These are phyloP conservation scores for Chlorella vulgaris DNA, from an alignment of 139 green algal species.

Conservation along the genomic window DNA sequence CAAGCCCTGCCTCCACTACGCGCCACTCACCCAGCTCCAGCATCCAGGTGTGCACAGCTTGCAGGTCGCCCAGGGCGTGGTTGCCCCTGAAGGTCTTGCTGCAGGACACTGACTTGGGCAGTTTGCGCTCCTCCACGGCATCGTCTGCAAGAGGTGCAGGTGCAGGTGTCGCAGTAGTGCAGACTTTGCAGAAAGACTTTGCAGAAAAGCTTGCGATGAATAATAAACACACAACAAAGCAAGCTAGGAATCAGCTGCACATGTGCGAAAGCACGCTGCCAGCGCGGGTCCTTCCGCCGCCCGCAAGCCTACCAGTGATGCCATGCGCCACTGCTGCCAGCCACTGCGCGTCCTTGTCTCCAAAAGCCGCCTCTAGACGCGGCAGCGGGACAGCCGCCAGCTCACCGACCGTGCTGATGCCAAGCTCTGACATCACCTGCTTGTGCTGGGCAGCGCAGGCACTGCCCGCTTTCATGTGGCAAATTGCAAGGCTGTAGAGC, in stretches of 20 bases:
- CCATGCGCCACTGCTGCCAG: constrained; percentile 62
- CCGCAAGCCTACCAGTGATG: too few species aligned
- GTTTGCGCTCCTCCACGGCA: constrained; percentile 66
- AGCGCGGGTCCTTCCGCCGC: too few species aligned
- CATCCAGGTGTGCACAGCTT: constrained; percentile 67
- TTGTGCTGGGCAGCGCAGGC: not conserved
- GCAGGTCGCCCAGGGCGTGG: constrained; percentile 44
- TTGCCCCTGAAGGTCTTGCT: constrained; percentile 82
- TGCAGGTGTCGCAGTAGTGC: not conserved
- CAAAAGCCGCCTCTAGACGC: constrained; percentile 55
- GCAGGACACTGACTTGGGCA: constrained; percentile 74
- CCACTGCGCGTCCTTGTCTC: constrained; percentile 52
- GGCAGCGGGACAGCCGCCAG: constrained; percentile 61
- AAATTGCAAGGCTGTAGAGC: too few species aligned
- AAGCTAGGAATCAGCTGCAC: too few species aligned
- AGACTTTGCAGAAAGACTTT: too few species aligned
- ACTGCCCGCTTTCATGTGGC: not conserved
- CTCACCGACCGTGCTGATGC: constrained; percentile 68
- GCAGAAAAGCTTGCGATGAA: too few species aligned
- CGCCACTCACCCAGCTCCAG: constrained; percentile 25
- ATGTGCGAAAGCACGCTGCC: too few species aligned
- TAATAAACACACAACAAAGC: too few species aligned
- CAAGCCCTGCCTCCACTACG: not conserved
- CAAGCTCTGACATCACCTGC: constrained; percentile 35
- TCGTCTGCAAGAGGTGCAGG: constrained; percentile 49